phyloP scores from a whole-genome alignment of 2,329 filamentous ascomycete genomes.

The Domatiomyces globalis region DNA sequence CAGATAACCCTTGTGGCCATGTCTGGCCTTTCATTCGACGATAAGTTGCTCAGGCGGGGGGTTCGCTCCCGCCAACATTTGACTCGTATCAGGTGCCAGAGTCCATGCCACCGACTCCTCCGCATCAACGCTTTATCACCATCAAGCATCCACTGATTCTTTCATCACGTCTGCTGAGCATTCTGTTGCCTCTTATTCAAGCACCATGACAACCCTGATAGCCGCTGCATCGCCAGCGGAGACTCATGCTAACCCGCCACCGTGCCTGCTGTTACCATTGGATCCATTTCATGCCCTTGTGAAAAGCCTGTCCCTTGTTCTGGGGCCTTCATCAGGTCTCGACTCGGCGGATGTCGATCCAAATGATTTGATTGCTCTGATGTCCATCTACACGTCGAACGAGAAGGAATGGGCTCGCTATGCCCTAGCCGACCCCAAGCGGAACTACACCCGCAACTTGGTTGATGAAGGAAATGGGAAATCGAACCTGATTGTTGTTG shows the following conservation, averaged over 20 bases:
- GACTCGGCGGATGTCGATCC: constrained; percentile 71
- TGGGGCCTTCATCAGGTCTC: constrained; percentile 70
- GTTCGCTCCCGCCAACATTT: background rate
- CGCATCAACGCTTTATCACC: background rate
- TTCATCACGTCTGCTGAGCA: background rate
- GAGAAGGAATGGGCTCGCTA: constrained; percentile 60
- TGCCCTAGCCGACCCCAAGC: constrained; percentile 54
- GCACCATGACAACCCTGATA: background rate
- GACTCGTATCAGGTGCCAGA: background rate
- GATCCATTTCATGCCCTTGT: constrained; percentile 39
- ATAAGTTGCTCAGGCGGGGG: background rate
- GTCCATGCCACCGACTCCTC: no score
- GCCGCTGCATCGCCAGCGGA: background rate
- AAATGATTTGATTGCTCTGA: constrained; percentile 53
- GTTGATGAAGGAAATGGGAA: constrained; percentile 82
- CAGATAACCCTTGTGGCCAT: background rate
- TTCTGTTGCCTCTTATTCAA: background rate
- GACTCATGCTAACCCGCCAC: background rate
- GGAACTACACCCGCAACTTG: constrained; percentile 72
- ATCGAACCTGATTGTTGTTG: constrained; percentile 50
- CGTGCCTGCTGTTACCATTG: background rate
- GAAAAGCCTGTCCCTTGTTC: constrained; percentile 53
- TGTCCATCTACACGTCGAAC: constrained; percentile 58
- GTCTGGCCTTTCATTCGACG: background rate
- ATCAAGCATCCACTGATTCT: background rate